Percentiles rank a stretch among this genome's conserved stretches.
Conservation (phyloP, 345 rosid genomes). For the Bretschneidera sinensis region DNA sequence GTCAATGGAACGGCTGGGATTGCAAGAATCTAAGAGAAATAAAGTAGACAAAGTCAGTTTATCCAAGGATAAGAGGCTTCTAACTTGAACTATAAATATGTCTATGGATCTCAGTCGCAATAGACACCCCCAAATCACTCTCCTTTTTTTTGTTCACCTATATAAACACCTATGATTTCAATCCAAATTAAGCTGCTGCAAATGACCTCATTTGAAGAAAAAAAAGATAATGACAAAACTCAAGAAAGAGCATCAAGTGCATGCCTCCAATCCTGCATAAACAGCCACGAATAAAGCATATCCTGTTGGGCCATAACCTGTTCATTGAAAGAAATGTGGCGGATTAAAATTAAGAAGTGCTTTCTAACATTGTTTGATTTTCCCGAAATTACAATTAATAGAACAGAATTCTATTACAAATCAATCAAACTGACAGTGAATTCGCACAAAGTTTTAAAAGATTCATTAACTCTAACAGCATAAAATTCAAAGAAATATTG, state of each 20-base stretch:
- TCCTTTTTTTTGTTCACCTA: neutral
- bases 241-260: constrained; percentile 15
- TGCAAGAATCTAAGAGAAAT: constrained; percentile 64
- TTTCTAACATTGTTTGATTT: neutral
- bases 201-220: neutral
- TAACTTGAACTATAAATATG: no score
- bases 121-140: no score
- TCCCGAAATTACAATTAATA: neutral
- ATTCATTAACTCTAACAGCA: neutral
- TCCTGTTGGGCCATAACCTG: constrained; percentile 96
- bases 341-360: constrained; percentile 7
- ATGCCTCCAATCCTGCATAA: constrained; percentile 92
- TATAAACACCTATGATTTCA: no score
- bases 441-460: neutral
- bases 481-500: neutral
- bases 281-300: constrained; percentile 90
- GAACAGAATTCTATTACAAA: no score
- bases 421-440: neutral
- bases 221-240: neutral
- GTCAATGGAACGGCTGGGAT: constrained; percentile 96
- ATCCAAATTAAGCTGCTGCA: neutral
- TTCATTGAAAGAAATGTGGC: constrained; percentile 9
- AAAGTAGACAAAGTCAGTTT: constrained; percentile 11
- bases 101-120: no score
- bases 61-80: constrained; percentile 3